A percentile compares a stretch with the other conserved stretches of the same genome.
Conservation (phyloP, 1,284 basidiomycete genomes). For the Ganoderma meredithae region DNA sequence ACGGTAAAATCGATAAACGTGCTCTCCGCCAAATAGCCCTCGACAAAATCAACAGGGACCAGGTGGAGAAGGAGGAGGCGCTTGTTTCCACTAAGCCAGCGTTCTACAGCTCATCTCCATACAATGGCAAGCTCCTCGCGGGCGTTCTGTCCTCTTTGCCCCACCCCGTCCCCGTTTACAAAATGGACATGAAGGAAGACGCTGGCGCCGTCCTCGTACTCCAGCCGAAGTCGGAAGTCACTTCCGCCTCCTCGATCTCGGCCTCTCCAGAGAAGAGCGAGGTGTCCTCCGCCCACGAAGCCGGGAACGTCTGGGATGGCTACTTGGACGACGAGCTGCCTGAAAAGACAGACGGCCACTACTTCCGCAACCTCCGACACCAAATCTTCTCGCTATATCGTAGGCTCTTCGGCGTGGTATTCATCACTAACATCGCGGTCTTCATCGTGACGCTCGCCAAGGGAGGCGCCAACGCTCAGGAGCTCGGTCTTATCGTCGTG, state of each 20-base stretch:
- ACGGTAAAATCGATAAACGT: slow-evolving; percentile 59
- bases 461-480: slow-evolving; percentile 50
- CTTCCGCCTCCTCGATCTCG: slow-evolving; percentile 16
- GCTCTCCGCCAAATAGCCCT: slow-evolving; percentile 54
- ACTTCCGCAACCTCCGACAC: slow-evolving; percentile 59
- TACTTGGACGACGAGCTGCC: slow-evolving; percentile 59
- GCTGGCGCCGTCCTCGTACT: slow-evolving; percentile 22
- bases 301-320: slow-evolving; percentile 53
- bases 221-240: slow-evolving; percentile 15
- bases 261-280: slow-evolving; percentile 25
- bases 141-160: slow-evolving; percentile 30
- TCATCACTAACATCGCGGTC: slow-evolving; percentile 59
- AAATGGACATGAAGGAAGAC: slow-evolving; percentile 28
- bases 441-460: slow-evolving; percentile 54
- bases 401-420: slow-evolving; percentile 63
- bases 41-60: slow-evolving; percentile 32
- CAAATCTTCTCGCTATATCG: slow-evolving; percentile 63
- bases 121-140: slow-evolving; percentile 35
- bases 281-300: slow-evolving; percentile 35
- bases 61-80: slow-evolving; percentile 31
- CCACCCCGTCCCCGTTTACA: slow-evolving; percentile 34
- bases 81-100: slow-evolving; percentile 29
- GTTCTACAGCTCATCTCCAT: slow-evolving; percentile 35
- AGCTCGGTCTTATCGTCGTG: slow-evolving; percentile 57
- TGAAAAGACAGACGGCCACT: slow-evolving; percentile 55